Evolutionary conservation across 148 eudicot species (phyloP).

Genomic region (Talinum fruticosum): DNA sequence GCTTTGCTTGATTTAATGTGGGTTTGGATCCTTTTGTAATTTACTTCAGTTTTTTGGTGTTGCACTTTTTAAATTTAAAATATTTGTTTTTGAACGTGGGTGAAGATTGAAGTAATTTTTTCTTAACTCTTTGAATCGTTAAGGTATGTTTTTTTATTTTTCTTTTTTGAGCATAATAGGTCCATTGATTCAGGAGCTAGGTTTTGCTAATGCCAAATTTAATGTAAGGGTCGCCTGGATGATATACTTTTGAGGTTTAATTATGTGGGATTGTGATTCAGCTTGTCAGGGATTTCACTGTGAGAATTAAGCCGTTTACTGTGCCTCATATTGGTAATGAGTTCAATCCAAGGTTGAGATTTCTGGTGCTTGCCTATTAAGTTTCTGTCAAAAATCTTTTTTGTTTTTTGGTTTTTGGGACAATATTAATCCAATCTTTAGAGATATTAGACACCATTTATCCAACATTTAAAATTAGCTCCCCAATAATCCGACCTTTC

Average conservation of each 20-base stretch:
- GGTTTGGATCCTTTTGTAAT: background rate
- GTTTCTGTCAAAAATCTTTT: background rate
- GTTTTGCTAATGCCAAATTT: background rate
- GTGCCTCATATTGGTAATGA: background rate
- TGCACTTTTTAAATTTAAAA: background rate
- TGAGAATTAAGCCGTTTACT: background rate
- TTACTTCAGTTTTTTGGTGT: background rate
- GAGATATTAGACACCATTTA: too few species aligned
- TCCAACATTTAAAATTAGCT: too few species aligned
- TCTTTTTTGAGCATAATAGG: background rate
- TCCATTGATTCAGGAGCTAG: background rate
- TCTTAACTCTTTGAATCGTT: background rate
- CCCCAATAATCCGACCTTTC: too few species aligned
- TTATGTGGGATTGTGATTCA: background rate
- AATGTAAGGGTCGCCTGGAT: background rate
- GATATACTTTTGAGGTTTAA: background rate
- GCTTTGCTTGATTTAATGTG: background rate
- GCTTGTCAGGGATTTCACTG: background rate
- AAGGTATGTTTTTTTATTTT: background rate
- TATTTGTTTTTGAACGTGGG: background rate
- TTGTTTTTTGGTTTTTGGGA: background rate
- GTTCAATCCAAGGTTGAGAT: background rate
- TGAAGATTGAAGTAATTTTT: background rate
- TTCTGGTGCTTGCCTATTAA: background rate
- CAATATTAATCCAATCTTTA: too few species aligned